Evolutionary conservation across 768 basidiomycete species (phyloP).

Genomic region (Kwoniella heveanensis): DNA sequence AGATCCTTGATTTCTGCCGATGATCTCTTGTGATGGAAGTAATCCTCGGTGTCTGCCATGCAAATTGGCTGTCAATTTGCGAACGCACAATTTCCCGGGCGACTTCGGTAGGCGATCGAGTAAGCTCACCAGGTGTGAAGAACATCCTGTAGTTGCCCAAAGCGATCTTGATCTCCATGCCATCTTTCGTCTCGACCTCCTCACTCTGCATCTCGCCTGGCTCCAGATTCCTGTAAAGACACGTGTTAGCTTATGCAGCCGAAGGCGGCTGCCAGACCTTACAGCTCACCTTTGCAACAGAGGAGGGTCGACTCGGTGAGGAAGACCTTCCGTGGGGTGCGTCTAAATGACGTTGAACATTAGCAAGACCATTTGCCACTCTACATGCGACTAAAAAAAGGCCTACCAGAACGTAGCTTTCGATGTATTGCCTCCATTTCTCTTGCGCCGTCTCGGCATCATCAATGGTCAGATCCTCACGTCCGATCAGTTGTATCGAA

Average conservation of each 20-base stretch:
- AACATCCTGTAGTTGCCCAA: slow-evolving; percentile 54
- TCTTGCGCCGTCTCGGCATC: slow-evolving; percentile 57
- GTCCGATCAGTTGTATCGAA: slow-evolving; percentile 57
- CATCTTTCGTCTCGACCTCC: slow-evolving; percentile 35
- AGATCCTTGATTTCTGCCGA: slow-evolving; percentile 20
- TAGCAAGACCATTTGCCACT: not conserved
- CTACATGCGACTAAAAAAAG: slow-evolving; percentile 11
- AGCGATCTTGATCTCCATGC: slow-evolving; percentile 53
- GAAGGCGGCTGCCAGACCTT: not conserved
- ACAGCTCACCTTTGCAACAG: slow-evolving; percentile 53
- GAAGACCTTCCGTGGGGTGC: slow-evolving; percentile 58
- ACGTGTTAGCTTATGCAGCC: not conserved
- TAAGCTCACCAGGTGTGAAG: slow-evolving; percentile 51
- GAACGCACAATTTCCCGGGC: no score
- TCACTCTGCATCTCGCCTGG: slow-evolving; percentile 12
- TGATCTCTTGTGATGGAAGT: slow-evolving; percentile 40
- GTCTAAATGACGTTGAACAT: slow-evolving; percentile 35
- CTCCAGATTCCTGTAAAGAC: slow-evolving; percentile 29
- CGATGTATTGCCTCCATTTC: slow-evolving; percentile 59
- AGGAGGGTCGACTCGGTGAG: slow-evolving; percentile 56
- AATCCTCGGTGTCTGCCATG: slow-evolving; percentile 46
- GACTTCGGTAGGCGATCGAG: no score
- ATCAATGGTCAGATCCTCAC: slow-evolving; percentile 59
- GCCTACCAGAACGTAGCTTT: slow-evolving; percentile 57
- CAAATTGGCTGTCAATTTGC: no score